Evolutionary conservation across 2,329 filamentous ascomycete genomes (phyloP).

Genomic region (Zymoseptoria tritici): DNA sequence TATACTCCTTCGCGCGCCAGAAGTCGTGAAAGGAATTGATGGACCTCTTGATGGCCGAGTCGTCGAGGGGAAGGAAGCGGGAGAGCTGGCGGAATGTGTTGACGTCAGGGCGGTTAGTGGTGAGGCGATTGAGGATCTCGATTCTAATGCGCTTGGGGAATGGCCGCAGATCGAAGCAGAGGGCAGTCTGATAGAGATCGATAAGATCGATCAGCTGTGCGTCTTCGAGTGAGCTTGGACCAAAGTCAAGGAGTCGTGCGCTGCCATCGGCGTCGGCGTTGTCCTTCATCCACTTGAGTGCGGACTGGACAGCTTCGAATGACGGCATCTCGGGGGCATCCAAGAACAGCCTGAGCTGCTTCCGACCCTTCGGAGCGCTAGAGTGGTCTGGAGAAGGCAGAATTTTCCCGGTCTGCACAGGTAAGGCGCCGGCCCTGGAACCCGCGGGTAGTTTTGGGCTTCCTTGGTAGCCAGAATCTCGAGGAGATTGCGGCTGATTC

Average conservation of each 20-base stretch:
- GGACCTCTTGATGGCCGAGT: conserved; percentile 12
- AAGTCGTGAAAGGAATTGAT: conserved; percentile 11
- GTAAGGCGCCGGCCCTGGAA: too few relatives aligned
- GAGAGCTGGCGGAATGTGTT: conserved; percentile 8
- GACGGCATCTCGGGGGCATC: conserved; percentile 7
- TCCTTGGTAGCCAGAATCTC: background rate
- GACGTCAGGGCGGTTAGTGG: background rate
- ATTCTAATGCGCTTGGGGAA: conserved; percentile 7
- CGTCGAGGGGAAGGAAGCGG: conserved; percentile 8
- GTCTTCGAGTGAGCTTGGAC: conserved; percentile 2
- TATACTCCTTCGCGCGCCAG: background rate
- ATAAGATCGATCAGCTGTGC: conserved; percentile 6
- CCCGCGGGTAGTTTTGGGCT: background rate
- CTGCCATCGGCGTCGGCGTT: conserved; percentile 11
- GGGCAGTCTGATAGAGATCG: conserved; percentile 14
- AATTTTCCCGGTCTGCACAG: background rate
- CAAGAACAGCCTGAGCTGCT: conserved; percentile 8
- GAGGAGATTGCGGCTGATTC: background rate
- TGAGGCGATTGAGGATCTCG: conserved; percentile 9
- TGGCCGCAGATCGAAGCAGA: conserved; percentile 13
- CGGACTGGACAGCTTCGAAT: conserved; percentile 1
- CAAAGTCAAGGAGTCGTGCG: conserved; percentile 5
- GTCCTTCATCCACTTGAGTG: conserved; percentile 17
- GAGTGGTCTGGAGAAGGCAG: background rate
- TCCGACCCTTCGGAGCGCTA: background rate